phyloP scores from a whole-genome alignment of 805 yeast species.

The Ogataea nonfermentans region DNA sequence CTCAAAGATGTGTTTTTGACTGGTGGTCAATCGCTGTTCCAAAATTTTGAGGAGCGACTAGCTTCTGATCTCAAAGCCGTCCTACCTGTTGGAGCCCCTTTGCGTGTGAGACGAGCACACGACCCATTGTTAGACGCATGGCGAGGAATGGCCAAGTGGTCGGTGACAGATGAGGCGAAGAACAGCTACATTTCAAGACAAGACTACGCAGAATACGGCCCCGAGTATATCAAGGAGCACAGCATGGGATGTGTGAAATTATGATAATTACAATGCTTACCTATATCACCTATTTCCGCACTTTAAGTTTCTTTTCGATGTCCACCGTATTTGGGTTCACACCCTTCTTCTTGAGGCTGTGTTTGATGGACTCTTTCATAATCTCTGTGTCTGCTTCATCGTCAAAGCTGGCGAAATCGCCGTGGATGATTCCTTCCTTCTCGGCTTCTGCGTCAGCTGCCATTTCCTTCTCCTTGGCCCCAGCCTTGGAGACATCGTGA shows the following conservation, averaged over 20 bases:
- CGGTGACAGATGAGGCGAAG: constrained; percentile 43
- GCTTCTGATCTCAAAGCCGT: constrained; percentile 63
- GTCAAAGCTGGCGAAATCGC: constrained; percentile 82
- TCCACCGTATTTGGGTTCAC: constrained; percentile 55
- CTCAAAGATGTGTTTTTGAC: constrained; percentile 73
- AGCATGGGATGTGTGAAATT: constrained; percentile 52
- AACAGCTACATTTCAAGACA: constrained; percentile 54
- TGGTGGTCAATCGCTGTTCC: constrained; percentile 76
- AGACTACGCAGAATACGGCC: constrained; percentile 87
- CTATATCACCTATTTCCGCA: constrained; percentile 11
- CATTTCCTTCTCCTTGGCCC: constrained; percentile 82
- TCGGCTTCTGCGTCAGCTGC: constrained; percentile 75
- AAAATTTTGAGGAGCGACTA: constrained; percentile 68
- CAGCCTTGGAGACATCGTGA: constrained; percentile 80
- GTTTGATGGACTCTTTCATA: constrained; percentile 66
- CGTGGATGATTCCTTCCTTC: constrained; percentile 79
- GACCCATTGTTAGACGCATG: constrained; percentile 83
- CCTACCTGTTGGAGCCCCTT: constrained; percentile 64
- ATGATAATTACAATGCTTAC: constrained; percentile 6
- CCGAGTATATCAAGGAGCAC: constrained; percentile 87
- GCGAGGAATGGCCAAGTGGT: constrained; percentile 91
- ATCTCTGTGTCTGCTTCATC: constrained; percentile 71
- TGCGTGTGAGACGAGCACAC: constrained; percentile 59
- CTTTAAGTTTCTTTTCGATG: constrained; percentile 26
- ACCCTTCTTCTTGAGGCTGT: constrained; percentile 66